Evolutionary conservation across 148 eudicot genomes (phyloP).

Genomic region (Spergularia marina): DNA sequence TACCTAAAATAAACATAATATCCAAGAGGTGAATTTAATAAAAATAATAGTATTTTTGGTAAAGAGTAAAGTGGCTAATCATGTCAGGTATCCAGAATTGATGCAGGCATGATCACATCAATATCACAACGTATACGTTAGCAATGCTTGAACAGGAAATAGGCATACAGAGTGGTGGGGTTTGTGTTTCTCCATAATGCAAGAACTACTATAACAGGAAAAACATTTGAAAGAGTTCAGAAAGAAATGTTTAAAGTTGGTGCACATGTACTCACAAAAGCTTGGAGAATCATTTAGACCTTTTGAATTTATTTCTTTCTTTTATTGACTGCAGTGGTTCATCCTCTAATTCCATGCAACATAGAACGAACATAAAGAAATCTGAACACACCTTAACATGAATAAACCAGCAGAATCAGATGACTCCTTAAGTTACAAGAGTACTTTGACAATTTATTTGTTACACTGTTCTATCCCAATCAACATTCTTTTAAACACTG

Average conservation of each 20-base stretch:
- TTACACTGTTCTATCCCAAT: background rate
- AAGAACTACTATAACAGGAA: slow-evolving; percentile 29
- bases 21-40: background rate
- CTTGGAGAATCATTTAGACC: slow-evolving; percentile 16
- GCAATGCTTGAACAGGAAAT: slow-evolving; percentile 19
- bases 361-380: background rate
- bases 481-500: background rate
- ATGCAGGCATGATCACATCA: slow-evolving; percentile 20
- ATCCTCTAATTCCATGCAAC: slow-evolving; percentile 10
- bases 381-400: background rate
- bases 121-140: slow-evolving; percentile 16
- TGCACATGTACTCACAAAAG: slow-evolving; percentile 15
- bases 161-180: slow-evolving; percentile 31
- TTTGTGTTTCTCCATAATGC: slow-evolving; percentile 18
- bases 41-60: background rate
- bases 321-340: background rate
- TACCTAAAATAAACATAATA: background rate
- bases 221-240: slow-evolving; percentile 15
- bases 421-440: background rate
- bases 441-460: background rate
- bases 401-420: background rate
- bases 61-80: slow-evolving; percentile 1
- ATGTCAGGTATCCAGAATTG: slow-evolving; percentile 23
- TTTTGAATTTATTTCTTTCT: background rate
- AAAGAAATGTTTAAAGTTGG: slow-evolving; percentile 13